Base-by-base conservation (phyloP, 768 basidiomycete genomes). In the Agaricus subrufescens region DNA sequence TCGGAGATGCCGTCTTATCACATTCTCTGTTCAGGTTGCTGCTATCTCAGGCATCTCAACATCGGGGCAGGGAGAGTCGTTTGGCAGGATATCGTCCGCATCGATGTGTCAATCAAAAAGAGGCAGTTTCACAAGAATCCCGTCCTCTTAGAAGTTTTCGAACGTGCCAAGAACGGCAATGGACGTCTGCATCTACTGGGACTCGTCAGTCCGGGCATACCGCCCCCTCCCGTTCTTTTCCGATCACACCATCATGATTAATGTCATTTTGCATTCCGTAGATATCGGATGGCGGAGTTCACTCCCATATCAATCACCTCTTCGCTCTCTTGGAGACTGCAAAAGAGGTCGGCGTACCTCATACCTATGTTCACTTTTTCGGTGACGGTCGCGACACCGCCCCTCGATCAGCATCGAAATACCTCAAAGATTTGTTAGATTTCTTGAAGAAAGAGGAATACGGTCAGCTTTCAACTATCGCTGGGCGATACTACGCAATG, bases 61-160 rank as follows among this genome's bases (percentile, higher is more conserved):
- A 92, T 95, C 61, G 94, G 94, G 34, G 95, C 95, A 52, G 95
- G 94, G 0, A 86, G 94, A 23, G 81, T 97, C 49, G 94, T 97
- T 29, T 97, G 95, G 95, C 95, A 98, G 70, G 95, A 98, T 65
- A 98, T 98, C 62, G 95, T 97, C 64, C 84, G 87, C 60, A 97
- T 97, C 65, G 94, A 98, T 64, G 87, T 94, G 46, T 79, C 86
- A 19, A 96, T 98, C 72, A 86, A 92, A 73, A 96, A 94, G 69
- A 73, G 79, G 55, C 83, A 89, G 62, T 96, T 96, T 73, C 86
- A 94, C 71, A 85, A 91, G 69, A 86, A 86, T 63, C 73, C 79
- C 54, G 75, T 69, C 15, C 93, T 96, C 62, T 73, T 95, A 15
- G 82, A 81, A 43, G 82, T 83, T 61, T 84, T 85, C 67, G 78